These are phyloP conservation scores for Extremus antarcticus DNA, from an alignment of 495 filamentous ascomycete genomes.

Conservation along the genomic window DNA sequence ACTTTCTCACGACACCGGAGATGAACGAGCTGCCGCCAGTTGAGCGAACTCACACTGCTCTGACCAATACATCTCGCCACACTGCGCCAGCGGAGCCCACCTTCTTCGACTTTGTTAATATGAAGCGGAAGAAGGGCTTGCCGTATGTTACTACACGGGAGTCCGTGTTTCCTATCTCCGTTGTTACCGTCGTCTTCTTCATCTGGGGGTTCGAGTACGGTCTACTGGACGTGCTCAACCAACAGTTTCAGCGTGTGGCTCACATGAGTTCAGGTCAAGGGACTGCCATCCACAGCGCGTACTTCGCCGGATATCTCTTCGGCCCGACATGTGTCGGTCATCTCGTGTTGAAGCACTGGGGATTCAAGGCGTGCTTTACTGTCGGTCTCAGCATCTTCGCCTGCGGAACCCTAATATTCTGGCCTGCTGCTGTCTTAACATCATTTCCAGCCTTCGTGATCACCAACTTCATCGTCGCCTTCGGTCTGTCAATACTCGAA, in stretches of 20 bases:
- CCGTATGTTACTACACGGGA: constrained; percentile 29
- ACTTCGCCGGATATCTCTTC: constrained; percentile 52
- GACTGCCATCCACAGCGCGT: constrained; percentile 52
- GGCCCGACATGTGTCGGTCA: constrained; percentile 49
- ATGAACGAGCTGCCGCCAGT: constrained; percentile 24
- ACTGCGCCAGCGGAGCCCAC: constrained; percentile 27
- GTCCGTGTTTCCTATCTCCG: constrained; percentile 30
- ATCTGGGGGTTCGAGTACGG: constrained; percentile 37
- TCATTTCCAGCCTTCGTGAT: constrained; percentile 55
- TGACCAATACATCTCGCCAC: constrained; percentile 21
- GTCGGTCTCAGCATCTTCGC: constrained; percentile 54
- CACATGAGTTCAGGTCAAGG: constrained; percentile 33
- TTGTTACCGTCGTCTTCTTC: constrained; percentile 36
- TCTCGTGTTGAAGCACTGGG: constrained; percentile 48
- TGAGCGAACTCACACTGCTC: constrained; percentile 22
- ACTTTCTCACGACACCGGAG: constrained; percentile 49
- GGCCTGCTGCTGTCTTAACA: constrained; percentile 58
- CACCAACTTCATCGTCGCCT: constrained; percentile 57
- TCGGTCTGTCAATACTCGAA: constrained; percentile 54
- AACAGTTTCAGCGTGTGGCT: constrained; percentile 29
- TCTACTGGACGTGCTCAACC: constrained; percentile 31
- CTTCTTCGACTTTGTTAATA: constrained; percentile 77
- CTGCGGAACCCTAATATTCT: constrained; percentile 57
- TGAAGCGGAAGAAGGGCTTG: constrained; percentile 69
- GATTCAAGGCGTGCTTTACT: constrained; percentile 57